Conservation (phyloP, 2,329 filamentous ascomycete species). For the Pseudogymnoascus sp. region DNA sequence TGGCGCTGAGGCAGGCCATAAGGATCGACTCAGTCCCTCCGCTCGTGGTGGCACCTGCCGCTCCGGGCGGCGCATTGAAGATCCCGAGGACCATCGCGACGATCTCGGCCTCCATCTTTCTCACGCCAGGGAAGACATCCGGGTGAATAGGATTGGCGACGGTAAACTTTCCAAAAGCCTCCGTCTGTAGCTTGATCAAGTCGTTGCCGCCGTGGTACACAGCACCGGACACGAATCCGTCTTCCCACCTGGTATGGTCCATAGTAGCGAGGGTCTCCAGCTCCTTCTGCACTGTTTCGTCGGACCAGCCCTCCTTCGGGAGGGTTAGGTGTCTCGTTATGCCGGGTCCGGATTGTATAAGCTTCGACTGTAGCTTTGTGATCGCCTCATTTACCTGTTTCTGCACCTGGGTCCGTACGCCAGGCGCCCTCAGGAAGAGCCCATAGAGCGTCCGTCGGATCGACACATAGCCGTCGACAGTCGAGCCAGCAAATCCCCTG, state of each 20-base stretch:
- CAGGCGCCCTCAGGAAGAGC: slow-evolving; percentile 77
- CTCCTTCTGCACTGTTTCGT: slow-evolving; percentile 73
- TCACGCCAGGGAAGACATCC: slow-evolving; percentile 93
- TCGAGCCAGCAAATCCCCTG: slow-evolving; percentile 74
- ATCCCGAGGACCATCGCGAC: slow-evolving; percentile 89
- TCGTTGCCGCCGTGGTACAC: slow-evolving; percentile 91
- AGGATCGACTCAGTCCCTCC: slow-evolving; percentile 95
- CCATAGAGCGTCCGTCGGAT: slow-evolving; percentile 71
- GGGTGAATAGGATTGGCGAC: slow-evolving; percentile 96
- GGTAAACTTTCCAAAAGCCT: slow-evolving; percentile 90
- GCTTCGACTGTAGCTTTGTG: slow-evolving; percentile 72
- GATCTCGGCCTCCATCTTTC: slow-evolving; percentile 98
- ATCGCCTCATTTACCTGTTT: slow-evolving; percentile 76
- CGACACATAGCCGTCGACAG: slow-evolving; percentile 66
- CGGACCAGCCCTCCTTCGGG: slow-evolving; percentile 75
- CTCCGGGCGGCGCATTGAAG: slow-evolving; percentile 82
- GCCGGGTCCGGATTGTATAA: slow-evolving; percentile 66
- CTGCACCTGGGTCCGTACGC: slow-evolving; percentile 78
- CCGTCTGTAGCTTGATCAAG: slow-evolving; percentile 75
- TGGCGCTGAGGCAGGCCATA: slow-evolving; percentile 85
- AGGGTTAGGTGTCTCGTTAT: slow-evolving; percentile 67
- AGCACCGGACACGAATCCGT: slow-evolving; percentile 86
- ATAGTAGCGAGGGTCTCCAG: slow-evolving; percentile 71
- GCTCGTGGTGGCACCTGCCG: slow-evolving; percentile 81
- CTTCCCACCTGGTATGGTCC: slow-evolving; percentile 96